phyloP scores from a whole-genome alignment of 768 basidiomycete species.

The Kwoniella dejecticola region DNA sequence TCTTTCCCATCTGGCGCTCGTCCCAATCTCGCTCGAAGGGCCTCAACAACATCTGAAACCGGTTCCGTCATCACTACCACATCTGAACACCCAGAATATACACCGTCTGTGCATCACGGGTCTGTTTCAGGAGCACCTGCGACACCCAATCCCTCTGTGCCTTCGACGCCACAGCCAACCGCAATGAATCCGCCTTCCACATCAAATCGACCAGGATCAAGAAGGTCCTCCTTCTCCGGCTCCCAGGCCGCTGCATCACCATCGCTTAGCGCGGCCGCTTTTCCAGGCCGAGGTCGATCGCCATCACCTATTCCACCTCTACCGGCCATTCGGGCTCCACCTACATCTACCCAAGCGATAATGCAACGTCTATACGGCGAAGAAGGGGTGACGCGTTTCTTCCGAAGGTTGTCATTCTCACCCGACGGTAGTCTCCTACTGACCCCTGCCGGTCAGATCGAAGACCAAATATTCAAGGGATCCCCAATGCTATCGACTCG shows the following conservation, averaged over 20 bases:
- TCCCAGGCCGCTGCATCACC: constrained; percentile 52
- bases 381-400: constrained; percentile 93
- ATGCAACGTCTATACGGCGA: constrained; percentile 87
- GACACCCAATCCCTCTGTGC: constrained; percentile 51
- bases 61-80: constrained; percentile 64
- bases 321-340: constrained; percentile 79
- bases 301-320: constrained; percentile 62
- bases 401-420: constrained; percentile 88
- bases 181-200: constrained; percentile 52
- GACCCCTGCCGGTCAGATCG: constrained; percentile 96
- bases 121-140: constrained; percentile 47
- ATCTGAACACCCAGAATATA: constrained; percentile 64
- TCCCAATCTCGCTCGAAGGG: constrained; percentile 65
- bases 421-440: constrained; percentile 90
- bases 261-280: constrained; percentile 28
- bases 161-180: constrained; percentile 43
- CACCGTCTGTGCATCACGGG: constrained; percentile 39
- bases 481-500: constrained; percentile 40
- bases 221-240: constrained; percentile 52
- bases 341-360: constrained; percentile 56
- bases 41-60: constrained; percentile 74
- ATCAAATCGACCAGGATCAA: constrained; percentile 45
- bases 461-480: constrained; percentile 71
- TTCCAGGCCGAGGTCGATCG: constrained; percentile 47
- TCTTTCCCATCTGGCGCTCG: constrained; percentile 47